Evolutionary conservation across 2,329 filamentous ascomycete species (phyloP).

Genomic region (Alternaria panax): DNA sequence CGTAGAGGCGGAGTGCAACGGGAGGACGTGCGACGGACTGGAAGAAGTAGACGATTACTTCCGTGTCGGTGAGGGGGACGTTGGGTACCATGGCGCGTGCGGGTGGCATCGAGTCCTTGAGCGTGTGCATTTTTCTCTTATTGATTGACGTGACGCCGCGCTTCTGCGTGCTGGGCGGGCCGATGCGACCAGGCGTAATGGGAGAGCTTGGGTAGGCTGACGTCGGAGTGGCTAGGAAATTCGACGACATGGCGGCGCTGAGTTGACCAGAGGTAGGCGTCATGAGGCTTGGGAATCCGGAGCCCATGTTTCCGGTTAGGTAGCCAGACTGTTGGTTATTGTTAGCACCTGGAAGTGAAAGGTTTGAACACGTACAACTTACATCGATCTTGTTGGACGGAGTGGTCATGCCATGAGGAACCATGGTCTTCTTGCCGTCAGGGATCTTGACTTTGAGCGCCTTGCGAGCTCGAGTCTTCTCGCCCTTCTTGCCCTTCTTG

Average conservation of each 20-base stretch:
- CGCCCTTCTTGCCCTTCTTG: background rate
- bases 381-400: constrained; percentile 14
- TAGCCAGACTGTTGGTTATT: background rate
- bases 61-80: constrained; percentile 38
- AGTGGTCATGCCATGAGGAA: constrained; percentile 9
- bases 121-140: constrained; percentile 33
- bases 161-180: constrained; percentile 12
- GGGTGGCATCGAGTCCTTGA: constrained; percentile 25
- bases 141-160: constrained; percentile 13
- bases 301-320: background rate
- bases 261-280: background rate
- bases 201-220: background rate
- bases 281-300: background rate
- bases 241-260: background rate
- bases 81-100: constrained; percentile 22
- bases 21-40: constrained; percentile 32
- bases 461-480: constrained; percentile 15
- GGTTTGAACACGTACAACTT: background rate
- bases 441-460: constrained; percentile 22
- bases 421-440: background rate
- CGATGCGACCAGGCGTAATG: constrained; percentile 21
- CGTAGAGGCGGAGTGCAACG: constrained; percentile 37
- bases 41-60: constrained; percentile 45
- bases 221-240: background rate
- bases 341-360: background rate